These are phyloP conservation scores for Plasmodium gaboni DNA, from an alignment of 169 alveolate genomes.

Conservation along the genomic window DNA sequence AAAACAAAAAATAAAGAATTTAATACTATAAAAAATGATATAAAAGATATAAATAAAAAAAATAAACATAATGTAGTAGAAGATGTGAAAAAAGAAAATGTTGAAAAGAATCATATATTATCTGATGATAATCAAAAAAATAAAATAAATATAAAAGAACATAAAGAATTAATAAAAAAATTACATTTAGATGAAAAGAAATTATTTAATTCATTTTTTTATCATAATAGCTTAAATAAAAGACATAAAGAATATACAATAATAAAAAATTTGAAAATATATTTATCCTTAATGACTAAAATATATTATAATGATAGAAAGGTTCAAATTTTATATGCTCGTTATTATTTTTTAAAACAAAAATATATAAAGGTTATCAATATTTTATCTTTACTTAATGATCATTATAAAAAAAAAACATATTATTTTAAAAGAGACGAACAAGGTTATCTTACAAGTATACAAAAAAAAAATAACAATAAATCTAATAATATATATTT, in stretches of 20 bases:
- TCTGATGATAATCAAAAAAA: slow-evolving; percentile 10
- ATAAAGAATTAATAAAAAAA: slow-evolving; percentile 21
- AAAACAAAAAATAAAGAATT: background rate
- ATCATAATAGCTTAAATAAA: slow-evolving; percentile 16
- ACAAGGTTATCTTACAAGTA: background rate
- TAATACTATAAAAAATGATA: background rate
- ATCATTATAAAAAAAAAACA: slow-evolving; percentile 38
- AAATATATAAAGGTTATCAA: slow-evolving; percentile 55
- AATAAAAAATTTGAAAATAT: slow-evolving; percentile 60
- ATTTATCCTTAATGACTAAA: slow-evolving; percentile 52
- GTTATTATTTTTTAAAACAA: slow-evolving; percentile 66
- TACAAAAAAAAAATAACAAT: background rate
- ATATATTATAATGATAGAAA: slow-evolving; percentile 61
- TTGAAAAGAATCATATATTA: background rate
- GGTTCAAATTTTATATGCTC: slow-evolving; percentile 65
- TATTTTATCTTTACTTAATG: slow-evolving; percentile 49
- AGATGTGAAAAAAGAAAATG: slow-evolving; percentile 3
- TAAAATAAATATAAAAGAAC: background rate
- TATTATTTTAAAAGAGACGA: slow-evolving; percentile 25
- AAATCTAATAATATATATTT: background rate
- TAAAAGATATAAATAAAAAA: background rate
- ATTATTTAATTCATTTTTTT: slow-evolving; percentile 29
- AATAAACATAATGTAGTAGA: background rate
- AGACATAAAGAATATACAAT: slow-evolving; percentile 50
- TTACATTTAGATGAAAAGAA: slow-evolving; percentile 28